A percentile compares a stretch with the other conserved stretches of the same genome.
These are phyloP conservation scores for Olyra latifolia DNA, from an alignment of 176 grass and related monocot species.

Conservation along the genomic window DNA sequence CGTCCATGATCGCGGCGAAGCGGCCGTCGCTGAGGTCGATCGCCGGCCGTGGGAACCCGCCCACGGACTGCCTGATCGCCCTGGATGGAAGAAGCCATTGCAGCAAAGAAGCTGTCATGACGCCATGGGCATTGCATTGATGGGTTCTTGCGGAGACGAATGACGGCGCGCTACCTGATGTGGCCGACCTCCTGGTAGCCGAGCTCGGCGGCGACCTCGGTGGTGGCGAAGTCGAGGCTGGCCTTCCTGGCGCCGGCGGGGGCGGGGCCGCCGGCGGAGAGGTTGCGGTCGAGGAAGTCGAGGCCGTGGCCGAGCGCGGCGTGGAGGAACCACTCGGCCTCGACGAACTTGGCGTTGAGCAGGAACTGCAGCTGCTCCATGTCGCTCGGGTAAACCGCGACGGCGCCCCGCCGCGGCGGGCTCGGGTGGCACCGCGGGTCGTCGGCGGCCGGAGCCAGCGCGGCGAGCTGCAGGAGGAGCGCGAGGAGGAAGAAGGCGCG, in stretches of 20 bases:
- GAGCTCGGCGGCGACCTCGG: conserved; percentile 63
- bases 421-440: conserved; percentile 39
- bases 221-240: conserved; percentile 53
- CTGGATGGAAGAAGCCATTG: neutral
- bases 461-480: neutral
- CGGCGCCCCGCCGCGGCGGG: conserved; percentile 24
- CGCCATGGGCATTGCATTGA: neutral
- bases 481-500: conserved; percentile 7
- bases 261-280: conserved; percentile 46
- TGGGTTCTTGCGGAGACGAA: neutral
- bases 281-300: conserved; percentile 47
- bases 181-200: conserved; percentile 87
- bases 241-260: conserved; percentile 47
- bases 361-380: conserved; percentile 77
- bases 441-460: neutral
- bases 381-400: conserved; percentile 58
- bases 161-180: too few relatives aligned
- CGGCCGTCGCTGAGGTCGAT: conserved; percentile 54
- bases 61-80: conserved; percentile 57
- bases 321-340: conserved; percentile 84
- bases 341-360: conserved; percentile 76
- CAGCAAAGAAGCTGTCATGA: neutral
- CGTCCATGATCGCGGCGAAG: conserved; percentile 69
- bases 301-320: conserved; percentile 57
- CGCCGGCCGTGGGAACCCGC: conserved; percentile 71